Conservation (phyloP, 371 early-diverging fungal genomes). For the Mucor circinelloides region DNA sequence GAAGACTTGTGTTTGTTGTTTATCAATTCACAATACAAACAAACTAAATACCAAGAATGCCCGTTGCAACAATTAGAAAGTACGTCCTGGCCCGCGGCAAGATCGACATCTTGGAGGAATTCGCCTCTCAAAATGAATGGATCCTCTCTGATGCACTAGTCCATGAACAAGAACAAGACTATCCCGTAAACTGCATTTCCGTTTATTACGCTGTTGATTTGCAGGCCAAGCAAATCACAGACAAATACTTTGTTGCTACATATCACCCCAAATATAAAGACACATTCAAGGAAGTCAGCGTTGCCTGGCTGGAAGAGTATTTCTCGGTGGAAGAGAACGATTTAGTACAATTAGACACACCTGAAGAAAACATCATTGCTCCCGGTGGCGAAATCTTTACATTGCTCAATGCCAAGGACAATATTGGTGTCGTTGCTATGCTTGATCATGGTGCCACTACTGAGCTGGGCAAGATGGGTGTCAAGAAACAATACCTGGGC, state of each 20-base stretch:
- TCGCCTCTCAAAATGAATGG: not conserved
- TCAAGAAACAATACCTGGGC: conserved; percentile 14
- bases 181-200: conserved; percentile 9
- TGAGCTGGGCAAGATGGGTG: conserved; percentile 26
- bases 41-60: not conserved
- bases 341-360: conserved; percentile 12
- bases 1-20: not conserved
- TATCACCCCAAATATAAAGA: conserved; percentile 8
- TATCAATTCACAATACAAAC: not conserved
- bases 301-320: conserved; percentile 17
- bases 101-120: not conserved
- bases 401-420: conserved; percentile 1
- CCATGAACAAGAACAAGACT: not conserved
- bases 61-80: conserved; percentile 1
- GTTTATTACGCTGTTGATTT: conserved; percentile 7
- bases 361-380: conserved; percentile 20
- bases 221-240: not conserved
- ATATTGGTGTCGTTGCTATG: conserved; percentile 26
- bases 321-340: conserved; percentile 17
- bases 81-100: not conserved
- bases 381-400: conserved; percentile 24
- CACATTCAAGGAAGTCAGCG: conserved; percentile 18
- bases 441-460: conserved; percentile 3
- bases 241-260: not conserved
- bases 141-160: not conserved